Conservation (phyloP, 192 early-diverging fungal genomes). For the Umbelopsis vinacea region DNA sequence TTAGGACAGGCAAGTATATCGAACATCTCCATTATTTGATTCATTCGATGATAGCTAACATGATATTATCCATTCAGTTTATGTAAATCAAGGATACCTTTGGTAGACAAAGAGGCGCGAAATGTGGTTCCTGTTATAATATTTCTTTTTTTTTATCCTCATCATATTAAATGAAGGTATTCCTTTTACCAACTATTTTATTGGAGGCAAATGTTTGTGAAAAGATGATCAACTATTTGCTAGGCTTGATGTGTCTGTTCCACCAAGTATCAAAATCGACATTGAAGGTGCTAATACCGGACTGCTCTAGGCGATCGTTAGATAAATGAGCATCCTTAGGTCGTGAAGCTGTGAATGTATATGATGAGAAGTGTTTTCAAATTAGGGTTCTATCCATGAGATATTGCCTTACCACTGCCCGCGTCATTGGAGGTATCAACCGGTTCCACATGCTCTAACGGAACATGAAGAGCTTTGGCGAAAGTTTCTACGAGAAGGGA, state of each 20-base stretch:
- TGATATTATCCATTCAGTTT: neutral
- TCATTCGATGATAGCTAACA: neutral
- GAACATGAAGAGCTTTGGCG: conserved; percentile 46
- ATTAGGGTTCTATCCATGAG: neutral
- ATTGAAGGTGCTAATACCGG: conserved; percentile 53
- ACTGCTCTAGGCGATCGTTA: conserved; percentile 57
- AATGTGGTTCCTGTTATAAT: neutral
- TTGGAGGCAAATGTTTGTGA: neutral
- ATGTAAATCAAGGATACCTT: conserved; percentile 19
- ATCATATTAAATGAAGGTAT: neutral
- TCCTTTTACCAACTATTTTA: neutral
- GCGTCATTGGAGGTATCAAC: conserved; percentile 39
- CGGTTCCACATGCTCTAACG: conserved; percentile 55
- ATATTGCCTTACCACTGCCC: conserved; percentile 23
- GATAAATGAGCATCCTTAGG: conserved; percentile 71
- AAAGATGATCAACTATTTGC: neutral
- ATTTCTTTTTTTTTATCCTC: neutral
- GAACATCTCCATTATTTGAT: no score
- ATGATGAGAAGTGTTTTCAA: neutral
- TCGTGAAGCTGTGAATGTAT: conserved; percentile 50
- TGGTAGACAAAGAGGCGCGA: conserved; percentile 5
- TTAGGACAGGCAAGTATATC: conserved; percentile 31
- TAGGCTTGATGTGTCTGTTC: conserved; percentile 15
- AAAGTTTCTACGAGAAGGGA: conserved; percentile 47
- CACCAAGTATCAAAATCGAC: conserved; percentile 65